Base-by-base conservation (phyloP, 331 rosid species). In the Acacia concinna region DNA sequence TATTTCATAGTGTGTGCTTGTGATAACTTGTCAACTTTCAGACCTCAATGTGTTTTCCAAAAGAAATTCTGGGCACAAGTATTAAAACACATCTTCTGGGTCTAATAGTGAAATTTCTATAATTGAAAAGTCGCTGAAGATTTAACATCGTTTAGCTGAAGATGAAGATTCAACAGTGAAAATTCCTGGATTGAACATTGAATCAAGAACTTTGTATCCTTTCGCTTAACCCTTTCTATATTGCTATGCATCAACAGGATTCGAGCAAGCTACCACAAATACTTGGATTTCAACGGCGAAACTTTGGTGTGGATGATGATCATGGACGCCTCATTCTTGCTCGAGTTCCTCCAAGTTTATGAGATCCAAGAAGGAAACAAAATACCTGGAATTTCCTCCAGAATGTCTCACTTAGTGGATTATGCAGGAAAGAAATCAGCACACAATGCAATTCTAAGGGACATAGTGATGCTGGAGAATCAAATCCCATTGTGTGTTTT, bases 211-310 rank as follows among this genome's bases (percentile, higher is more conserved):
- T 25, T 12, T 27, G 6, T n/a, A n/a, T 9, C 18, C 63, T 56
- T 54, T 56, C 17, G 31, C 3, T 57, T 57, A 57, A 57, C 27
- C 18, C 7, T 12, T 57, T 57, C 7, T 57, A 27, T 17, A 17
- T 35, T 6, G 46, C 40, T 1, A 35, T 20, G 46, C 47, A 34
- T 32, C 25, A 35, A 65, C 71, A 35, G 74, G 74, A 69, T 69
- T 7, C 38, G 74, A 25, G 74, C 38, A 43, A 38, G 23, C 74
- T 69, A 43, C 10, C 73, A 68, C 52, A 68, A 68, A 15, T 40
- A 68, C 73, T 68, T 68, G 32, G 73, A 68, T 11, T 68, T 68
- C 73, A 40, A 68, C 25, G 73, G 73, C 11, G 52, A 68, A 40
- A 68, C 73, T 1, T 6, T 68, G 73, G 54, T 68, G 4, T 68